Base-by-base conservation (phyloP, 2,329 filamentous ascomycete species). In the Cercospora nicotianae region DNA sequence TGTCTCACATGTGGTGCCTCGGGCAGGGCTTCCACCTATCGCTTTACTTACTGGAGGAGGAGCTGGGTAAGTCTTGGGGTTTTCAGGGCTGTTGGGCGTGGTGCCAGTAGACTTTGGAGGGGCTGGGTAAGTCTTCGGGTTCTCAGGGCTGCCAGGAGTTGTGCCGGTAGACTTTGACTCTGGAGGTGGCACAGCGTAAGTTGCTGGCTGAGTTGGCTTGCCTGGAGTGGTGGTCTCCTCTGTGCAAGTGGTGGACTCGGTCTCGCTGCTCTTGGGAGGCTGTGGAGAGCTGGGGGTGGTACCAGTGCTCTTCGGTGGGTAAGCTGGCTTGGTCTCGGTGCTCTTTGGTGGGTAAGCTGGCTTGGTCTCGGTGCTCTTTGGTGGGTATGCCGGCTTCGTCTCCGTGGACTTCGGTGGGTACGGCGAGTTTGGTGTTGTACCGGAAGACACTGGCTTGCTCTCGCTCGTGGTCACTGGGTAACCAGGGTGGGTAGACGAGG, bases 401-500 rank as follows among this genome's bases (percentile, higher is more conserved):
- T 20, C 48, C 0, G 20, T 20, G 20, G 9, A 28, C 13, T 7
- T 42, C 7, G 39, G 16, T 45, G 39, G 39, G 39, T n/a, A 45
- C 16, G 51, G 26, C 3, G 3, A 1, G 26, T 28, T 7, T 28
- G 48, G 48, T 28, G 48, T 53, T 18, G 48, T 53, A 28, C 20
- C 48, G 1, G 45, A 51, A 10, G 45, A 51, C 10, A 51, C 45
- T 23, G 45, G 45, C 45, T 23, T 51, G 53, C 53, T 58, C 2
- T 13, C 20, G 61, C 61, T 64, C n/a, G 30, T 55, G 9, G 42
- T n/a, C 3, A 64, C 31, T 26, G 60, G 36, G 61, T 64, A 64
- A 10, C 48, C 12, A 1, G 53, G 26, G 53, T 58, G 26, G 23
- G 53, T 30, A 9, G 53, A 28, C n/a, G 59, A 42, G 31, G 59